A percentile compares a stretch with the other conserved stretches of the same genome.
These are phyloP conservation scores for Alternaria panax DNA, from an alignment of 2,329 filamentous ascomycete species.

Conservation along the genomic window DNA sequence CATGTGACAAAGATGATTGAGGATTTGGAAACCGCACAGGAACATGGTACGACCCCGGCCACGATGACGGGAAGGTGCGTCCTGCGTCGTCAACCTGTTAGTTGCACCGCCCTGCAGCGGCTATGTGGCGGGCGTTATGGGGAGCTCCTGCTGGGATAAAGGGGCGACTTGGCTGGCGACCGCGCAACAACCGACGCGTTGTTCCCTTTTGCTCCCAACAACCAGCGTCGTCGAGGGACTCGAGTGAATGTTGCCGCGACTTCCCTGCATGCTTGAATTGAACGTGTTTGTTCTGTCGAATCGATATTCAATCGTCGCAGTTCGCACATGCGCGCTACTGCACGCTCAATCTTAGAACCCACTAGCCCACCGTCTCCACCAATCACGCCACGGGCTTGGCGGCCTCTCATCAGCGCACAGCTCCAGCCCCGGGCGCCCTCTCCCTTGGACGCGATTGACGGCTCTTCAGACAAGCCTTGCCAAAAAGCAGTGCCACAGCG, in stretches of 20 bases:
- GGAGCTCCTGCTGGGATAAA: conserved; percentile 1
- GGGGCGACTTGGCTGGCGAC: conserved; percentile 2
- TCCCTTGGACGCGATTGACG: conserved; percentile 24
- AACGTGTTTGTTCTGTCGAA: conserved; percentile 14
- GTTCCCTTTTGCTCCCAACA: neutral
- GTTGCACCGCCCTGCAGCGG: conserved; percentile 12
- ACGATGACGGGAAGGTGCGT: conserved; percentile 30
- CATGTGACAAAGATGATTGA: conserved; percentile 11
- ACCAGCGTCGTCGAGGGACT: conserved; percentile 1
- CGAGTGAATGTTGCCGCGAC: neutral
- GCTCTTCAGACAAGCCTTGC: conserved; percentile 24
- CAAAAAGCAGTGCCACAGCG: conserved; percentile 22
- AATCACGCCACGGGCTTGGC: conserved; percentile 16
- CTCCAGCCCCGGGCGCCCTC: conserved; percentile 19
- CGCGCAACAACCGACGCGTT: conserved; percentile 1
- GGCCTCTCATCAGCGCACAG: conserved; percentile 15
- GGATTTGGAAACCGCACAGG: conserved; percentile 14
- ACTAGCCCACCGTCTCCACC: conserved; percentile 17
- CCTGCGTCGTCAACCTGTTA: conserved; percentile 12
- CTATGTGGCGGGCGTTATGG: conserved; percentile 6
- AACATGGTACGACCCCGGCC: conserved; percentile 39
- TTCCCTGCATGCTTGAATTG: conserved; percentile 10
- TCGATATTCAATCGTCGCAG: conserved; percentile 9
- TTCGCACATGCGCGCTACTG: conserved; percentile 5
- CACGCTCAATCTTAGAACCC: neutral